Percentiles rank a stretch among this genome's conserved stretches.
Evolutionary conservation across 192 early-diverging fungal genomes (phyloP).

Genomic region (Coemansia sp.): DNA sequence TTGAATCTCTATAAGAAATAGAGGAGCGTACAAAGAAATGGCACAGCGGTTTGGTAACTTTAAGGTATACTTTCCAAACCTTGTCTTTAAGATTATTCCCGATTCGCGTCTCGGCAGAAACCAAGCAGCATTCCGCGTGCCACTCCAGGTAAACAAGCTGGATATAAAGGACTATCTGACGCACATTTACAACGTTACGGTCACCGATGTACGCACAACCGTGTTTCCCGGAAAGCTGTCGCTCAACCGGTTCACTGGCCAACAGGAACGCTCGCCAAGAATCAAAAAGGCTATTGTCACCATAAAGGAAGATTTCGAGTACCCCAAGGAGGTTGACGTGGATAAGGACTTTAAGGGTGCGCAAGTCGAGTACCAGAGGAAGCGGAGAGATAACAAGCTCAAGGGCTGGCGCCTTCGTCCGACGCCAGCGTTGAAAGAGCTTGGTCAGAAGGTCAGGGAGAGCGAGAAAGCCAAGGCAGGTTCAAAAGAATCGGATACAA

Average conservation of each 20-base stretch:
- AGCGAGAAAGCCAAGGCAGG: background rate
- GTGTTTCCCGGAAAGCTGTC: constrained; percentile 71
- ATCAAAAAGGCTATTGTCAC: constrained; percentile 73
- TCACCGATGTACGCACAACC: constrained; percentile 87
- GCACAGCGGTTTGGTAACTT: constrained; percentile 52
- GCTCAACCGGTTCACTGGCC: constrained; percentile 31
- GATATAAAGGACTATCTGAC: constrained; percentile 86
- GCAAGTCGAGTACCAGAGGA: constrained; percentile 22
- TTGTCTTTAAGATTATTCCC: constrained; percentile 79
- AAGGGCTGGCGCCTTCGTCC: constrained; percentile 50
- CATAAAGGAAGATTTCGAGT: constrained; percentile 65
- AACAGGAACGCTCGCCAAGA: constrained; percentile 37
- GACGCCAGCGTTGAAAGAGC: constrained; percentile 17
- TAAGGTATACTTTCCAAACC: constrained; percentile 85
- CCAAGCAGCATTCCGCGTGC: constrained; percentile 89
- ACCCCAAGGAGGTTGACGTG: constrained; percentile 53
- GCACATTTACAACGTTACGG: constrained; percentile 78
- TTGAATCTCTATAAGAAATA: background rate
- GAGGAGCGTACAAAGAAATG: too few relatives aligned
- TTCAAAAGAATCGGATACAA: background rate
- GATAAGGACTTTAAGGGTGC: constrained; percentile 49
- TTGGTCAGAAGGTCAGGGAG: background rate
- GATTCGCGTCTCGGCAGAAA: constrained; percentile 70
- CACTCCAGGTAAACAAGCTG: constrained; percentile 88
- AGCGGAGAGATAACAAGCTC: constrained; percentile 36